phyloP scores from a whole-genome alignment of 2,329 filamentous ascomycete species.

The Aspergillus fumigatiaffinis region DNA sequence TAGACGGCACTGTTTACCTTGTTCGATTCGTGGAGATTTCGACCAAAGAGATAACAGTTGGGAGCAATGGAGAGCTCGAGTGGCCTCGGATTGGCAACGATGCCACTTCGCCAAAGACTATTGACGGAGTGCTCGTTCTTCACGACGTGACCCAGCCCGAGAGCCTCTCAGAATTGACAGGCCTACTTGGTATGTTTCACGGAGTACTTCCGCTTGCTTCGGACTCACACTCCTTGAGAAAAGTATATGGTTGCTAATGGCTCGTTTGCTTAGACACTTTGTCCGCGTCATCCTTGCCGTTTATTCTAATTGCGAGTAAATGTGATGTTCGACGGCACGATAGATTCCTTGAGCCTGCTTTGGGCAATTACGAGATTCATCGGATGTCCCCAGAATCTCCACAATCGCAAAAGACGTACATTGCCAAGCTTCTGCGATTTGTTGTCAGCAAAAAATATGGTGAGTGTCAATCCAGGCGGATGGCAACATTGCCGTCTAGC shows the following conservation, averaged over 20 bases:
- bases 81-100: constrained; percentile 59
- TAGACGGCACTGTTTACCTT: constrained; percentile 53
- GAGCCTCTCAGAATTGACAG: constrained; percentile 69
- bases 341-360: constrained; percentile 68
- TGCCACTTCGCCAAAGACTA: constrained; percentile 60
- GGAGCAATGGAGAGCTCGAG: constrained; percentile 42
- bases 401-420: constrained; percentile 69
- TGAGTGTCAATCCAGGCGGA: constrained; percentile 43
- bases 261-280: constrained; percentile 59
- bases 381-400: constrained; percentile 67
- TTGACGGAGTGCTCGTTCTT: constrained; percentile 79
- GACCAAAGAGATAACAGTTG: constrained; percentile 49
- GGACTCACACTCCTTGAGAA: not conserved
- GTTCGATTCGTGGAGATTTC: constrained; percentile 57
- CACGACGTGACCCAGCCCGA: constrained; percentile 82
- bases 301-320: constrained; percentile 82
- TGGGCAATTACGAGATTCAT: constrained; percentile 67
- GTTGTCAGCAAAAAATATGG: constrained; percentile 66
- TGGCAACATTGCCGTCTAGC: not conserved
- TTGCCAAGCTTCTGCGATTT: constrained; percentile 70
- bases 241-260: constrained; percentile 3
- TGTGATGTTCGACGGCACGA: constrained; percentile 72
- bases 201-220: constrained; percentile 1
- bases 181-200: constrained; percentile 68
- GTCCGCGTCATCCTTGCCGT: constrained; percentile 67